Base-by-base conservation (phyloP, 345 rosid genomes). In the Eucalyptus sp. region DNA sequence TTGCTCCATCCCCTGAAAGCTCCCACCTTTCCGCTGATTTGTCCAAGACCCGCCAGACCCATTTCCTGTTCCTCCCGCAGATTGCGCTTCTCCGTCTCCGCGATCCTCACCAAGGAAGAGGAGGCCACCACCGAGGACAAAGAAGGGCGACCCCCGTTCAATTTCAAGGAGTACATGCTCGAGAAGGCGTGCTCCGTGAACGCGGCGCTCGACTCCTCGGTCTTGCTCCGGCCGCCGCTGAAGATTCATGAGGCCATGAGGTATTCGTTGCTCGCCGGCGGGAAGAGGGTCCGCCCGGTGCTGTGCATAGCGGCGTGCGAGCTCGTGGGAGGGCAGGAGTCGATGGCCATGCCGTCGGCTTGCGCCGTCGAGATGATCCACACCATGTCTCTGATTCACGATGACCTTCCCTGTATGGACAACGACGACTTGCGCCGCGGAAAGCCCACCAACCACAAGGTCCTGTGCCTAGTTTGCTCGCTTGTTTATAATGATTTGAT, bases 391-490 rank as follows among this genome's bases (percentile, higher is more conserved):
- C 91, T 98, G 15, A 97, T 98, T 84, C 99, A 98, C 79, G 99
- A 98, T 87, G 99, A 98, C 80, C 92, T 98, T 14, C 99, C 99
- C 51, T 96, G 98, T 71, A 98, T 97, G 99, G 99, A 98, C 44
- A 95, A 98, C 93, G 99, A 97, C 90, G 98, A 96, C 81, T 95
- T 97, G 90, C 99, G 99, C 90, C 98, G 99, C 1, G 99, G 99
- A 7, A 97, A 97, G 79, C 97, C 99, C 22, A 97, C 99, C 4
- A 98, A 98, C 76, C 99, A 98, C 91, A 95, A 91, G 87, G 96
- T 89, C 50, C 6, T 4, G 46, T 54, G 86, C 18, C 48, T 46
- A 18, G 48, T 41, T 76, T 22, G 43, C 84, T 76, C 9, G 48
- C 29, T 76, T 76, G 48, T 76, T 22, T 22, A 41, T 41, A 18